Base-by-base conservation (phyloP, 2,329 filamentous ascomycete species). In the Emmonsiellopsis sp. region DNA sequence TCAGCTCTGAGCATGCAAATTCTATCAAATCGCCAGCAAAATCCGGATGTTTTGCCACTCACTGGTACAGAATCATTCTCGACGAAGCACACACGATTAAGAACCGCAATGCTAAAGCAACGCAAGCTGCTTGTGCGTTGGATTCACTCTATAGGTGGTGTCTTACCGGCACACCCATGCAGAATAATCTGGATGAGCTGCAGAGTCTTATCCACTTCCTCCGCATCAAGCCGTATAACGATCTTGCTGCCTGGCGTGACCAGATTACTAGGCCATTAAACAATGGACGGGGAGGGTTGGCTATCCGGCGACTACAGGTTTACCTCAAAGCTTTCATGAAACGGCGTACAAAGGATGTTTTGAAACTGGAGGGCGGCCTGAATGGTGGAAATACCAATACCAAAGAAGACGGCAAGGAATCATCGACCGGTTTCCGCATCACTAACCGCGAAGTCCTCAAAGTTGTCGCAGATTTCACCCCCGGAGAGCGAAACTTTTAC, bases 71-170 rank as follows among this genome's bases (percentile, higher is more conserved):
- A 50, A 82, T 96, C 56, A 92, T 98, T 58, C 79, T 98, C 2
- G 93, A 98, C 58, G 93, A 98, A 73, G 93, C 93, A 1, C 93
- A 98, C 68, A 95, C 88, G 1, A 96, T 98, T 79, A 98, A 98
- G 74, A 98, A 98, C 66, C 85, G 92, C 58, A 95, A 94, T 60
- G 90, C 93, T 21, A 98, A 98, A 71, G 85, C 88, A 42, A 95
- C 92, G 1, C 90, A 95, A 67, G 91, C 93, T 1, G 93, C 88
- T 60, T 98, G 85, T 65, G 88, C 88, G 1, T 72, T 98, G 34
- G 78, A 85, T 33, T 85, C 88, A 17, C 86, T 93, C 67, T 97
- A 95, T 63, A 81, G 93, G 56, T 98, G 93, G 93, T 97, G 93
- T 65, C 73, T 98, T 57, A 95, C 91, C 0, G 93, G 93, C 51